Percentiles rank a stretch among this genome's conserved stretches.
phyloP scores from a whole-genome alignment of 495 filamentous ascomycete genomes.

The Collariella sp. region DNA sequence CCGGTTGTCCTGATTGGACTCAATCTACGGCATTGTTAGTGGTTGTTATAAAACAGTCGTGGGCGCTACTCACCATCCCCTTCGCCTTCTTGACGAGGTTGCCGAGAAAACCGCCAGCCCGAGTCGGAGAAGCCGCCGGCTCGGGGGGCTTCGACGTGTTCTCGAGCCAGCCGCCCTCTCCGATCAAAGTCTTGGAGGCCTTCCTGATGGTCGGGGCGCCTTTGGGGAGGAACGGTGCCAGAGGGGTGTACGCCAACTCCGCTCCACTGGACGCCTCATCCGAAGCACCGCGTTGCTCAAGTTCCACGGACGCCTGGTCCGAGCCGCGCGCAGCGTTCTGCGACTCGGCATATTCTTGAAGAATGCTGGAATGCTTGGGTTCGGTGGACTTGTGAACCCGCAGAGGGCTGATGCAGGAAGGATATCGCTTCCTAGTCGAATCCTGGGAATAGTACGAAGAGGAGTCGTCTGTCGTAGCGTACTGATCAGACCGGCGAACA shows the following conservation, averaged over 20 bases:
- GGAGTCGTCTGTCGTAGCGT: neutral
- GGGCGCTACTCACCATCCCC: slow-evolving; percentile 29
- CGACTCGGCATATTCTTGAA: slow-evolving; percentile 19
- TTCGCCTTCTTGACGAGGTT: slow-evolving; percentile 36
- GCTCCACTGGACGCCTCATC: neutral
- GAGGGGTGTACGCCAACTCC: slow-evolving; percentile 12
- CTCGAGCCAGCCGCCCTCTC: slow-evolving; percentile 42
- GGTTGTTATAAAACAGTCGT: neutral
- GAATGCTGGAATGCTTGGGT: slow-evolving; percentile 14
- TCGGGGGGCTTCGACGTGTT: slow-evolving; percentile 23
- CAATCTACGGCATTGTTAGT: slow-evolving; percentile 17
- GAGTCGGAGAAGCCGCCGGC: slow-evolving; percentile 15
- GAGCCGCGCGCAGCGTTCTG: slow-evolving; percentile 1
- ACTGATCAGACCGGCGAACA: neutral
- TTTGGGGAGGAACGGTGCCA: slow-evolving; percentile 11
- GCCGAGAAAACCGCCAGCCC: slow-evolving; percentile 28
- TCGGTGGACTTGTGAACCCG: slow-evolving; percentile 15
- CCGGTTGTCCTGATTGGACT: slow-evolving; percentile 20
- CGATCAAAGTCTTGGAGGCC: slow-evolving; percentile 35
- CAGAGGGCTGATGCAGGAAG: slow-evolving; percentile 19
- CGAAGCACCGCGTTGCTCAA: neutral
- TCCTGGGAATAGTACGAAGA: slow-evolving; percentile 25
- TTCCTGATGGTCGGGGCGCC: slow-evolving; percentile 6
- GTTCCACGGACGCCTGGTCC: neutral
- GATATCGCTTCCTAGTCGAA: neutral